Percentiles rank a stretch among this genome's conserved stretches.
phyloP scores from a whole-genome alignment of 257 asterid species.

The Lithospermum erythrorhizon region DNA sequence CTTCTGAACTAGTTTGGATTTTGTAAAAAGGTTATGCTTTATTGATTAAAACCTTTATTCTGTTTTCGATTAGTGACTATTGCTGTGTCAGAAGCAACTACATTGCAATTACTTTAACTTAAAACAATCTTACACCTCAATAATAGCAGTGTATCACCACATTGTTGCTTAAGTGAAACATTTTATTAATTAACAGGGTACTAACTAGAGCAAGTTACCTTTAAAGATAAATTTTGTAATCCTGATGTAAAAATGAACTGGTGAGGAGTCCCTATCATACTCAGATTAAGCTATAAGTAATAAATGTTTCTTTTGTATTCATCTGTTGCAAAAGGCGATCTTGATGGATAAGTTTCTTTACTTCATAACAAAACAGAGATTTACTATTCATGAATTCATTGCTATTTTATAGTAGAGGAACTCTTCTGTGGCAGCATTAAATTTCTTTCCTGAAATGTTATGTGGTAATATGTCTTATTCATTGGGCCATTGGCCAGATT shows the following conservation, averaged over 20 bases:
- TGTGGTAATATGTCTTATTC: conserved; percentile 10
- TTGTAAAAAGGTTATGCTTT: neutral
- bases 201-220: neutral
- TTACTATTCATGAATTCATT: conserved; percentile 2
- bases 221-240: neutral
- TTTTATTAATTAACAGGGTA: neutral
- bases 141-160: conserved; percentile 12
- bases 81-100: too few relatives aligned
- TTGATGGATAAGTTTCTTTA: neutral
- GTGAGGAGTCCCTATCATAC: neutral
- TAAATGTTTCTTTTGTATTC: neutral
- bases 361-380: neutral
- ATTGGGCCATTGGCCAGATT: conserved; percentile 3
- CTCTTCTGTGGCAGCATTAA: neutral
- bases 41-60: neutral
- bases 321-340: neutral
- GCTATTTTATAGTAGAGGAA: neutral
- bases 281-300: neutral
- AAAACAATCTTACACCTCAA: neutral
- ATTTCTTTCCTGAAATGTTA: conserved; percentile 2
- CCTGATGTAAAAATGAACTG: neutral
- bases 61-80: neutral
- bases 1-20: neutral
- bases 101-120: neutral
- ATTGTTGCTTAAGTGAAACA: neutral